These are phyloP conservation scores for Neonectria magnoliae DNA, from an alignment of 2,329 filamentous ascomycete genomes.

Conservation along the genomic window DNA sequence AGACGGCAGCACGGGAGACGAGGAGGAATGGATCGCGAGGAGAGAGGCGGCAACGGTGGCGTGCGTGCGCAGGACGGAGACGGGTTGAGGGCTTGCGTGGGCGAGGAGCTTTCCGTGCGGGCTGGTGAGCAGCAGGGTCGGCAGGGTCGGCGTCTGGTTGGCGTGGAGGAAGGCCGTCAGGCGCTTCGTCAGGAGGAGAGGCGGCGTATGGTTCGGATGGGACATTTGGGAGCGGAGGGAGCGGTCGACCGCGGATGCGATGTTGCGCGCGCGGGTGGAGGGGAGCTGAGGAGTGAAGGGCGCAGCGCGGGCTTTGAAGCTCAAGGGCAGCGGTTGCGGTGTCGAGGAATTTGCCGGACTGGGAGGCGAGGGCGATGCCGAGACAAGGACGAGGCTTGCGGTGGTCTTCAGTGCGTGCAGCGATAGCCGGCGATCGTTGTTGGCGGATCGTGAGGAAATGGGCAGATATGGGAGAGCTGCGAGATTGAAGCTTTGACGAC, in stretches of 20 bases:
- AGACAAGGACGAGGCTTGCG: background rate
- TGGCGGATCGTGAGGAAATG: slow-evolving; percentile 4
- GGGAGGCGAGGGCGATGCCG: background rate
- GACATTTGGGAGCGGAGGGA: slow-evolving; percentile 44
- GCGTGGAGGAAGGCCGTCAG: slow-evolving; percentile 69
- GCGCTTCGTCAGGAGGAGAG: slow-evolving; percentile 72
- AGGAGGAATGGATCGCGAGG: slow-evolving; percentile 65
- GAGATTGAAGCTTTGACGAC: slow-evolving; percentile 22
- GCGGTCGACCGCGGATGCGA: background rate
- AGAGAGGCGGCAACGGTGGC: slow-evolving; percentile 72
- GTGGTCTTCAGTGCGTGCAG: background rate
- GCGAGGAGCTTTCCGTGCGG: slow-evolving; percentile 71
- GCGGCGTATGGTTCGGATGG: slow-evolving; percentile 56
- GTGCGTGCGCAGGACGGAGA: slow-evolving; percentile 68
- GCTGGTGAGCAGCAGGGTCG: slow-evolving; percentile 69
- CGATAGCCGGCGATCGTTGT: background rate
- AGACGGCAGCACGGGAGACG: slow-evolving; percentile 53
- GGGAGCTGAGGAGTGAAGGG: background rate
- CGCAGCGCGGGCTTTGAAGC: background rate
- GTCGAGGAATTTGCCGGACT: slow-evolving; percentile 17
- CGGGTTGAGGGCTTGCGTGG: slow-evolving; percentile 66
- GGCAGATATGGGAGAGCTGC: slow-evolving; percentile 8
- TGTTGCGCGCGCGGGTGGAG: background rate
- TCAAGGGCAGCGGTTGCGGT: slow-evolving; percentile 5
- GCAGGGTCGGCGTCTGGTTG: slow-evolving; percentile 66